phyloP scores from a whole-genome alignment of 192 early-diverging fungal genomes.

The Coemansia sp. region DNA sequence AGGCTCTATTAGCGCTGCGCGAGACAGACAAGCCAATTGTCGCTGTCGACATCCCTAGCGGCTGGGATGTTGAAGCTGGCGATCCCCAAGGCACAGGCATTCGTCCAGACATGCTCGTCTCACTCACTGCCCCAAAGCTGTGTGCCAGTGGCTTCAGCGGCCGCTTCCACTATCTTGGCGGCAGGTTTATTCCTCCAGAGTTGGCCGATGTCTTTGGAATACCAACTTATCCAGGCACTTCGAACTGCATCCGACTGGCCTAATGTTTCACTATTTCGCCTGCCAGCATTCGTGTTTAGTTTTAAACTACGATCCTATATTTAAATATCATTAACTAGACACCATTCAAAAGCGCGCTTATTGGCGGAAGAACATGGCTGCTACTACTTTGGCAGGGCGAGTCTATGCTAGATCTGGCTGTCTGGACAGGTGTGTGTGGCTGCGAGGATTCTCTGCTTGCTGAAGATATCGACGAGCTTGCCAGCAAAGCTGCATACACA shows the following conservation, averaged over 20 bases:
- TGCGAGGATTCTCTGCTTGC: conserved; percentile 35
- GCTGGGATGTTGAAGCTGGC: conserved; percentile 93
- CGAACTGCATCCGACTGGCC: conserved; percentile 65
- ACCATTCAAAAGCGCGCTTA: conserved; percentile 32
- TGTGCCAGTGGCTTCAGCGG: conserved; percentile 72
- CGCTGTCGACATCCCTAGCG: conserved; percentile 90
- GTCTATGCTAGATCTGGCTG: conserved; percentile 3
- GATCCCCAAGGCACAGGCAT: conserved; percentile 46
- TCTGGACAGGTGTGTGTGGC: conserved; percentile 23
- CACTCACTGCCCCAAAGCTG: conserved; percentile 88
- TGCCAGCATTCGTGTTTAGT: neutral
- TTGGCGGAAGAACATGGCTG: conserved; percentile 36
- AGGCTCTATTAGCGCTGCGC: conserved; percentile 13
- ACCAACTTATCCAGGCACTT: conserved; percentile 68
- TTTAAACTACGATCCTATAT: neutral
- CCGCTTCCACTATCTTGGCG: conserved; percentile 78
- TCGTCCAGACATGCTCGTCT: conserved; percentile 81
- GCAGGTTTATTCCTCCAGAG: conserved; percentile 80
- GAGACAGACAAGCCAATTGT: conserved; percentile 53
- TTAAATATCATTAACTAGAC: conserved; percentile 6
- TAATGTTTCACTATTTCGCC: neutral
- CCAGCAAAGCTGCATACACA: neutral
- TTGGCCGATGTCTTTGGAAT: conserved; percentile 69
- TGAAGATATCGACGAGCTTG: conserved; percentile 2
- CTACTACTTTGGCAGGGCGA: conserved; percentile 14